phyloP scores from a whole-genome alignment of 1,139 yeast genomes.

The Geotrichum klebahnii region DNA sequence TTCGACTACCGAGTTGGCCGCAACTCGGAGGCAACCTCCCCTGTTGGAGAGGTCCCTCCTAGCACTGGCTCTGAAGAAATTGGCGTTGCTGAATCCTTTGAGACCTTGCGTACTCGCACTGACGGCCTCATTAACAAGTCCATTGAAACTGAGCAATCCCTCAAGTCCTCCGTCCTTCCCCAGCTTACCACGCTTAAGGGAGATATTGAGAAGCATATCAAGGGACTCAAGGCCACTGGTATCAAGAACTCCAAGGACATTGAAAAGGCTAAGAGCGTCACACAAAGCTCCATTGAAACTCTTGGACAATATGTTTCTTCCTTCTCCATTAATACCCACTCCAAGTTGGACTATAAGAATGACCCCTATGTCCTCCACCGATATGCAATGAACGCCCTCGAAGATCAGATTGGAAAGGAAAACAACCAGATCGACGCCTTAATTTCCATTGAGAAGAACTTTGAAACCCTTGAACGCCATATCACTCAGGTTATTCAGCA shows the following conservation, averaged over 20 bases:
- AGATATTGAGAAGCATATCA: constrained; percentile 43
- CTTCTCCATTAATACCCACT: constrained; percentile 23
- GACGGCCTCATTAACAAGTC: constrained; percentile 39
- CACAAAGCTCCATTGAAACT: constrained; percentile 40
- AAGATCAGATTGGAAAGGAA: constrained; percentile 45
- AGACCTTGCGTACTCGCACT: constrained; percentile 33
- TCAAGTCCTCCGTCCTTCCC: constrained; percentile 38
- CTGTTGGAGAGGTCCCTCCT: constrained; percentile 18
- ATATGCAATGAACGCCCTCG: constrained; percentile 38
- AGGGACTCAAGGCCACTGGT: constrained; percentile 39
- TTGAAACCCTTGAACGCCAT: constrained; percentile 45
- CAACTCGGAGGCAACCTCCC: constrained; percentile 10
- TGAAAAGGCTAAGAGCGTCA: constrained; percentile 38
- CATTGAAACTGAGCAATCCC: constrained; percentile 34
- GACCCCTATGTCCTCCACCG: constrained; percentile 49
- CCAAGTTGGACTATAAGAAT: constrained; percentile 40
- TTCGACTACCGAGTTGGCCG: constrained; percentile 28
- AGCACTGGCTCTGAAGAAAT: constrained; percentile 15
- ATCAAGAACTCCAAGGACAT: constrained; percentile 40
- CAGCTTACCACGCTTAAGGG: constrained; percentile 37
- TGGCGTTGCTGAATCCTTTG: constrained; percentile 40
- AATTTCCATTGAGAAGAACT: constrained; percentile 42
- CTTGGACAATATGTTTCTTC: constrained; percentile 38
- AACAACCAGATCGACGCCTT: constrained; percentile 45
- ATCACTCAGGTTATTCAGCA: constrained; percentile 44